A percentile compares a stretch with the other conserved stretches of the same genome.
Evolutionary conservation across 2,329 filamentous ascomycete genomes (phyloP).

Genomic region (Fusarium sp.): DNA sequence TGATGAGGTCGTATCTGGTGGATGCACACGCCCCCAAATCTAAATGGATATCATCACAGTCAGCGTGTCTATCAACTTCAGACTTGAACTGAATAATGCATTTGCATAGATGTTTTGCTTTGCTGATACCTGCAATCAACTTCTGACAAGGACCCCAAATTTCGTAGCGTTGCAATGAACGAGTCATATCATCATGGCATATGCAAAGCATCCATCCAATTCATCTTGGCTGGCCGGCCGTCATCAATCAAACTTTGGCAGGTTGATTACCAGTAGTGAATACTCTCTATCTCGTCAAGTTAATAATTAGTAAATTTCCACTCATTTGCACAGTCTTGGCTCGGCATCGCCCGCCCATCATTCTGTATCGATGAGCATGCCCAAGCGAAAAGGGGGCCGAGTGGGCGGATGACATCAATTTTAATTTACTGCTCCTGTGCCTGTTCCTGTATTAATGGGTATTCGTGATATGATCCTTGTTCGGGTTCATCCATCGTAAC

Average conservation of each 20-base stretch:
- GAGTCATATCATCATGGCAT: conserved; percentile 3
- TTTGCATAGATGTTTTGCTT: conserved; percentile 7
- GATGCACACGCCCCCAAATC: conserved; percentile 4
- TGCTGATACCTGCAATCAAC: conserved; percentile 23
- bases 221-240: not conserved
- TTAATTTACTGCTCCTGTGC: conserved; percentile 38
- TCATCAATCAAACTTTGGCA: conserved; percentile 5
- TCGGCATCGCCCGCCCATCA: conserved; percentile 42
- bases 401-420: conserved; percentile 46
- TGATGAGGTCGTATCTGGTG: conserved; percentile 21
- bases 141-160: conserved; percentile 10
- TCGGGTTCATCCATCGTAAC: not conserved
- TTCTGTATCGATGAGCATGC: conserved; percentile 20
- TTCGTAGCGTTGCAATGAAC: not conserved
- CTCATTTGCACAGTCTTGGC: conserved; percentile 33
- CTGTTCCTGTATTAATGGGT: conserved; percentile 7
- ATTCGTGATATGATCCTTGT: conserved; percentile 6
- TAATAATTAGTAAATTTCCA: conserved; percentile 28
- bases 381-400: conserved; percentile 36
- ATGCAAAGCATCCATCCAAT: not conserved
- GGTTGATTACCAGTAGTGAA: not conserved
- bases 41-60: not conserved
- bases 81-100: conserved; percentile 8
- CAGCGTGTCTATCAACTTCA: conserved; percentile 8
- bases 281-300: conserved; percentile 10